Base-by-base conservation (phyloP, 2,329 filamentous ascomycete species). In the Ceratocystis harringtonii region DNA sequence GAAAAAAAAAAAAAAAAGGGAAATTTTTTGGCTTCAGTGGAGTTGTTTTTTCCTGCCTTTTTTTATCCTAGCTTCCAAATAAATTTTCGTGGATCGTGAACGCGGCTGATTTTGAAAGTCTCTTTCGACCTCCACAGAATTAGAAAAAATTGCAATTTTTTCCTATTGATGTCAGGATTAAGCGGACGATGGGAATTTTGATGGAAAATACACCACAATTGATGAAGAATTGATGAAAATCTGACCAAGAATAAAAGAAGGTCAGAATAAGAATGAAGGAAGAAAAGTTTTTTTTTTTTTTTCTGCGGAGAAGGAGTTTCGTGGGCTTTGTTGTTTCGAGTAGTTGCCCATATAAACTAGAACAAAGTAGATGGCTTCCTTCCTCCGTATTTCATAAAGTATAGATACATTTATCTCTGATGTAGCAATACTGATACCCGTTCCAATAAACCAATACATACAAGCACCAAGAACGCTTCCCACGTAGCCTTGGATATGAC, bases 11-110 rank as follows among this genome's bases (percentile, higher is more conserved):
- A 41, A 61, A 36, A 61, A 44, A 41, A 64, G 44, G 50, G 50
- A 58, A 36, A 44, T 58, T 64, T 64, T 58, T 64, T 57, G 55
- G 43, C 50, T 57, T 57, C 41, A 63, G 62, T 64, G 62, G 62
- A 64, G 62, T 64, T 55, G 44, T 55, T 63, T 63, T 63, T 22
- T 8, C 52, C n/a, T 55, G 52, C 22, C 25, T 52, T 63, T 52
- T 60, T 15, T 48, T 15, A 32, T 64, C 52, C 36, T 58, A 30
- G 55, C 43, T 64, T 50, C 60, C 52, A n/a, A 63, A 50, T 55
- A 44, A 52, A 57, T 60, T 64, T 45, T 61, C 50, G 55, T n/a
- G 52, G 44, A 55, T 55, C 50, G 50, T 55, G 50, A 62, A 41
- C 10, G 36, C 36, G 36, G 36, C 36, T 41, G 36, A 41, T 15